Evolutionary conservation across 2,329 filamentous ascomycete genomes (phyloP).

Genomic region (Calcarisporium arbuscula): DNA sequence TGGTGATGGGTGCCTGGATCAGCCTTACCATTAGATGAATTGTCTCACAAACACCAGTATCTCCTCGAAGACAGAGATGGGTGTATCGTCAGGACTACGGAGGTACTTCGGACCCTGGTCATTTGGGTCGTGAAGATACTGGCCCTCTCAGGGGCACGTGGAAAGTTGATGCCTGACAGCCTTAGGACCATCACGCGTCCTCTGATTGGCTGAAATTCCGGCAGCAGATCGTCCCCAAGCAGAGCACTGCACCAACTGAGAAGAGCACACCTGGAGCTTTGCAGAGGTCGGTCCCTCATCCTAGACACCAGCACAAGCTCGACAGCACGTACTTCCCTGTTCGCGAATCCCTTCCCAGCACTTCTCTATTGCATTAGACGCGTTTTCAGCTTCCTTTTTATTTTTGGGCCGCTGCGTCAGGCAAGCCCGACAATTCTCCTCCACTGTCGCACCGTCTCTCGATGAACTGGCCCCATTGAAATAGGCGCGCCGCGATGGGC

Average conservation of each 20-base stretch:
- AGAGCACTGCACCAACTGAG: constrained; percentile 10
- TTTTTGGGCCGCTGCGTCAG: constrained; percentile 9
- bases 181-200: constrained; percentile 11
- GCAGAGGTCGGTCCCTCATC: constrained; percentile 4
- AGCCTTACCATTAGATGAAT: too few species aligned
- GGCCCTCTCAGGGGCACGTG: neutral
- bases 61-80: too few species aligned
- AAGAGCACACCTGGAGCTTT: constrained; percentile 17
- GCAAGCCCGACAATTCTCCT: constrained; percentile 16
- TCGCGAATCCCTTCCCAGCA: neutral
- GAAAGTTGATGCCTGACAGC: constrained; percentile 22
- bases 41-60: too few species aligned
- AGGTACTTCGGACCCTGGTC: too few species aligned
- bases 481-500: constrained; percentile 33
- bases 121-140: too few species aligned
- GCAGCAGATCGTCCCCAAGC: constrained; percentile 14
- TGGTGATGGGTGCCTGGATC: too few species aligned
- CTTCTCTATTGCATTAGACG: constrained; percentile 6
- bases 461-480: constrained; percentile 29
- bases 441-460: constrained; percentile 22
- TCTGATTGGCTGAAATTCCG: constrained; percentile 22
- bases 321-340: neutral
- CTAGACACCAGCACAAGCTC: neutral
- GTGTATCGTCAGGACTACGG: too few species aligned
- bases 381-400: constrained; percentile 10